Evolutionary conservation across 768 basidiomycete species (phyloP), one percentile per base, ranked within the genome.

Genomic region (Ephemerocybe angulata): DNA sequence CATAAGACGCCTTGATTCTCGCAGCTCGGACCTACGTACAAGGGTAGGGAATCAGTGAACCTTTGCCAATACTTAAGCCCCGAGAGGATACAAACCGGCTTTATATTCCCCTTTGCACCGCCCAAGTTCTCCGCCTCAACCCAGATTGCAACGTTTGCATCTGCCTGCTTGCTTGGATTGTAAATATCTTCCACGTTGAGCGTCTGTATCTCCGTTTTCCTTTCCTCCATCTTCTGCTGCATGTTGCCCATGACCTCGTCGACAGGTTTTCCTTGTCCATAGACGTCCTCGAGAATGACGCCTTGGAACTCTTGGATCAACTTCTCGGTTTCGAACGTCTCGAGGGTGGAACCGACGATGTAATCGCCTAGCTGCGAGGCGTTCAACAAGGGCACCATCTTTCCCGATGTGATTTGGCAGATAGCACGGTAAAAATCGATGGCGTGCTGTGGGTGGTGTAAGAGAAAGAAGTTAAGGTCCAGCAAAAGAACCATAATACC

Each of bases 381-480:
- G 60, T 66, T 65, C 35, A 65, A 52, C 28, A 70, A 61, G 1
- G 67, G 66, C 52, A 70, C 64, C 41, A 70, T 62, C 6, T 59
- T 55, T 35, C 68, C 67, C 35, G 65, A 67, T 33, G 66, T 65
- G 28, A 69, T 66, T 30, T 67, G 53, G 28, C 61, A 62, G 15
- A 67, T 44, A 2, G 66, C 68, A n/a, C 54, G 63, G 27, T 69
- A 69, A 42, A 69, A 69, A 37, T 69, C 68, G 15, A 67, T 52
- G 8, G 68, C 66, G 35, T 66, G 52, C 61, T 64, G 19, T 41
- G 17, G 33, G 17, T 35, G 33, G 17, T 35, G 8, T 35, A 35
- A 17, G 8, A 8, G 33, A 8, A 35, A 35, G 33, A 28, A 4
- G 17, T n/a, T 17, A 42, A 31, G 11, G 27, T 11, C 5, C 31